phyloP scores from a whole-genome alignment of 495 filamentous ascomycete genomes.

The Aspergillus leporis region DNA sequence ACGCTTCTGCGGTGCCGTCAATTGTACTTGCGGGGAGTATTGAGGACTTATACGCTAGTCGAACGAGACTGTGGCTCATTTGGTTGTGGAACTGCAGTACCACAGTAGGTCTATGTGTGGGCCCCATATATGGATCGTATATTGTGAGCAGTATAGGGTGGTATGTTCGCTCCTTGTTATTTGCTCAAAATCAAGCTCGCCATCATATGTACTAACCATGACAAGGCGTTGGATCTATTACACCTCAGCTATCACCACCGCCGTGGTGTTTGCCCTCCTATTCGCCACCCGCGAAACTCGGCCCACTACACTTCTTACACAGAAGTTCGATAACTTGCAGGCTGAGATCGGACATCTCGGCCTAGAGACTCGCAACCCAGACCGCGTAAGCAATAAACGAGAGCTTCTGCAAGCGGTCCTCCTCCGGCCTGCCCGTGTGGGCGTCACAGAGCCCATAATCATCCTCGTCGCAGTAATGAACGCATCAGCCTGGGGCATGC shows the following conservation, averaged over 20 bases:
- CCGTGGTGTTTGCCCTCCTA: conserved; percentile 15
- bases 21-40: conserved; percentile 47
- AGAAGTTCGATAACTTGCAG: conserved; percentile 26
- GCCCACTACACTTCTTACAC: conserved; percentile 32
- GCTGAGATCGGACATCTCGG: conserved; percentile 22
- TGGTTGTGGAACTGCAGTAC: conserved; percentile 41
- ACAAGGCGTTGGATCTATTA: conserved; percentile 36
- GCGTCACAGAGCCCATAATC: conserved; percentile 47
- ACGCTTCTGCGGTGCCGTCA: conserved; percentile 47
- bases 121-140: conserved; percentile 45
- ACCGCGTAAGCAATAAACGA: conserved; percentile 28
- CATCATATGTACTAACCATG: neutral
- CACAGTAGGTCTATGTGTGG: conserved; percentile 41
- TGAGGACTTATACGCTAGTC: conserved; percentile 50
- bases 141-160: conserved; percentile 36
- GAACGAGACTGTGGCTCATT: conserved; percentile 46
- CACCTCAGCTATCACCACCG: conserved; percentile 24
- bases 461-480: conserved; percentile 21
- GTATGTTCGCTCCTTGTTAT: conserved; percentile 15
- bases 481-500: conserved; percentile 11
- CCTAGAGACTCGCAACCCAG: conserved; percentile 33
- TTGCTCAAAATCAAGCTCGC: too few relatives aligned
- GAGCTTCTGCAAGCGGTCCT: conserved; percentile 33
- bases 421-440: conserved; percentile 35
- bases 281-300: conserved; percentile 33